Percentiles rank a stretch among this genome's conserved stretches.
Conservation (phyloP, 2,329 filamentous ascomycete species). For the Stachybotrys chlorohalonatus region DNA sequence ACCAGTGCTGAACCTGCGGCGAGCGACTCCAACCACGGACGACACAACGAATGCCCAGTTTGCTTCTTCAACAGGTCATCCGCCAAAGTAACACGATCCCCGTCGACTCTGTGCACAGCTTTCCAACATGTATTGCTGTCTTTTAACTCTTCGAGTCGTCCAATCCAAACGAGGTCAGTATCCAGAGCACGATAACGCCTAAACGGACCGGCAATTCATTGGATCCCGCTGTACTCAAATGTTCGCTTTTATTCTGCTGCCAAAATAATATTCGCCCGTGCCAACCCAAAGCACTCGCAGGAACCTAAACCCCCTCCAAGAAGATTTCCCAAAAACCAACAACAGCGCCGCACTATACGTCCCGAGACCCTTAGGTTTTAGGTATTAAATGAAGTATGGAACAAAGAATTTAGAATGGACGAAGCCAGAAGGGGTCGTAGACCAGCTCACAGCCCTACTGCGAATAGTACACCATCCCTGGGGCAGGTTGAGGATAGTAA, state of each 20-base stretch:
- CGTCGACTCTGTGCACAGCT: neutral
- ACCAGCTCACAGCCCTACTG: constrained; percentile 34
- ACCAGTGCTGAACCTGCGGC: too few species aligned
- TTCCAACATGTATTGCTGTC: neutral
- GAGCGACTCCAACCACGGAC: too few species aligned
- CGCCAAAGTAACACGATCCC: neutral
- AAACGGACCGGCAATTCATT: neutral
- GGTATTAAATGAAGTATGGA: constrained; percentile 22
- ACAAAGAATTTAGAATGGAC: constrained; percentile 12
- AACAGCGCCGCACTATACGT: neutral
- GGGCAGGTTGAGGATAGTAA: constrained; percentile 54
- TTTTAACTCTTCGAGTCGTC: neutral
- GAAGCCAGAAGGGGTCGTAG: constrained; percentile 7
- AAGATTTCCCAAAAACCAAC: neutral
- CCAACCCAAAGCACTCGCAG: neutral
- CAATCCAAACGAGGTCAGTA: neutral
- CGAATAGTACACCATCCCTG: constrained; percentile 52
- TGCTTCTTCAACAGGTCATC: too few species aligned
- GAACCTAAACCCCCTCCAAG: neutral
- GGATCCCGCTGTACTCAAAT: neutral
- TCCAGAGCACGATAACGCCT: neutral
- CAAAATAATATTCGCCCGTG: neutral
- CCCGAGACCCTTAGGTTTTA: neutral
- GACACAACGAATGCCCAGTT: too few species aligned
- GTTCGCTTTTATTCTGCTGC: neutral